Conservation (phyloP, 176 grass and related monocot genomes). For the Thinopyrum elongatum region DNA sequence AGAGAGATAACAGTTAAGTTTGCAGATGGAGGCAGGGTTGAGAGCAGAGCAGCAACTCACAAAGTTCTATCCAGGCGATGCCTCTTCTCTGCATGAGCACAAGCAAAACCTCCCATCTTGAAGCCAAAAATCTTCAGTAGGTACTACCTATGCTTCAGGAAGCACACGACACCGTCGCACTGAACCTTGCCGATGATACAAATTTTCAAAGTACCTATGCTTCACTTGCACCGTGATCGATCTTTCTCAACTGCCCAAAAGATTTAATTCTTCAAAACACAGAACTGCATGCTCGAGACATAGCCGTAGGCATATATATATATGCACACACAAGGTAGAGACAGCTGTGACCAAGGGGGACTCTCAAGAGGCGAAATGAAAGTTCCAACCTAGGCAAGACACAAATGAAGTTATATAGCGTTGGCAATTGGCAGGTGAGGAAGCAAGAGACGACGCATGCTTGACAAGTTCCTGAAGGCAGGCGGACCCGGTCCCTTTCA, state of each 20-base stretch:
- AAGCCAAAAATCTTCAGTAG: conserved; percentile 10
- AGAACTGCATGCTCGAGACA: not conserved
- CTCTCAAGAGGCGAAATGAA: conserved; percentile 16
- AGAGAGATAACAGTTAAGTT: not conserved
- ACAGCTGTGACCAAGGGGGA: not conserved
- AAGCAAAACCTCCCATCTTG: conserved; percentile 48
- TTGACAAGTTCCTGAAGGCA: conserved; percentile 47
- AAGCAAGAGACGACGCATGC: conserved; percentile 9
- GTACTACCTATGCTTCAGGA: not conserved
- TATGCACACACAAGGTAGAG: not conserved
- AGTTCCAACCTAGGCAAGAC: not conserved
- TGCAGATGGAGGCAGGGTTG: not conserved
- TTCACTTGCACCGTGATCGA: not conserved
- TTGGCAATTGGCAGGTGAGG: conserved; percentile 23
- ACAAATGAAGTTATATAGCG: conserved; percentile 23
- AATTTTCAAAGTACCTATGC: not conserved
- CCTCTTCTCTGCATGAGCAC: conserved; percentile 42
- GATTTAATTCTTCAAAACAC: not conserved
- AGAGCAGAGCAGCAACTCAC: conserved; percentile 34
- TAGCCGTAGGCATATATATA: not conserved
- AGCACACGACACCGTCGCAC: not conserved
- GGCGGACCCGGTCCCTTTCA: conserved; percentile 35
- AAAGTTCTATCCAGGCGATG: conserved; percentile 43
- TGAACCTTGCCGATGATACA: not conserved
- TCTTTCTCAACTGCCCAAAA: not conserved